Conservation (phyloP, 129 eudicot species). For the Flaveria trinervia region DNA sequence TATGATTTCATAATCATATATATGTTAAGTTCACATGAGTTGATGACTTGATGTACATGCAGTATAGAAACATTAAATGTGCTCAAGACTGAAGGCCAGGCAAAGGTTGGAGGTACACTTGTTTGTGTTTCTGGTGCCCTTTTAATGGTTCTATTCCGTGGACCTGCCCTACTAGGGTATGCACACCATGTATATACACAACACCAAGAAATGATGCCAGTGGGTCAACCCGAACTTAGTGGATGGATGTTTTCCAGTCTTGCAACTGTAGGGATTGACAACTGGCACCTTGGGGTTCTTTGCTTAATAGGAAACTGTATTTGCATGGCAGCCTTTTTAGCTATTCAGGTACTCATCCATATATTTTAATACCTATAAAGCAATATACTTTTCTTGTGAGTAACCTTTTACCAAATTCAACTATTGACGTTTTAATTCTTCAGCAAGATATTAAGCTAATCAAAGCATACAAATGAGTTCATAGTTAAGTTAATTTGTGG, state of each 20-base stretch:
- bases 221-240: conserved; percentile 72
- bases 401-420: conserved; percentile 4
- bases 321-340: conserved; percentile 88
- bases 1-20: conserved; percentile 1
- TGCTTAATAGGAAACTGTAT: conserved; percentile 94
- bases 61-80: conserved; percentile 86
- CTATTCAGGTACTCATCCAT: conserved; percentile 68
- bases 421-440: not conserved
- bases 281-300: conserved; percentile 84
- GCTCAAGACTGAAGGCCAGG: conserved; percentile 72
- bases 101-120: conserved; percentile 87
- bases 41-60: conserved; percentile 39
- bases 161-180: conserved; percentile 78
- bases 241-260: conserved; percentile 70
- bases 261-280: conserved; percentile 62
- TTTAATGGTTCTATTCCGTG: conserved; percentile 81
- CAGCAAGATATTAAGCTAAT: conserved; percentile 13
- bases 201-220: conserved; percentile 54
- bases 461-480: conserved; percentile 11
- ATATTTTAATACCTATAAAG: conserved; percentile 13
- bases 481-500: not conserved
- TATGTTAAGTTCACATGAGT: conserved; percentile 13
- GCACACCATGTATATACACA: conserved; percentile 35
- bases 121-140: conserved; percentile 92
- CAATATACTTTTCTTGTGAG: conserved; percentile 3